Evolutionary conservation across 306 rosid genomes (phyloP).

Genomic region (Cucurbita maxima): DNA sequence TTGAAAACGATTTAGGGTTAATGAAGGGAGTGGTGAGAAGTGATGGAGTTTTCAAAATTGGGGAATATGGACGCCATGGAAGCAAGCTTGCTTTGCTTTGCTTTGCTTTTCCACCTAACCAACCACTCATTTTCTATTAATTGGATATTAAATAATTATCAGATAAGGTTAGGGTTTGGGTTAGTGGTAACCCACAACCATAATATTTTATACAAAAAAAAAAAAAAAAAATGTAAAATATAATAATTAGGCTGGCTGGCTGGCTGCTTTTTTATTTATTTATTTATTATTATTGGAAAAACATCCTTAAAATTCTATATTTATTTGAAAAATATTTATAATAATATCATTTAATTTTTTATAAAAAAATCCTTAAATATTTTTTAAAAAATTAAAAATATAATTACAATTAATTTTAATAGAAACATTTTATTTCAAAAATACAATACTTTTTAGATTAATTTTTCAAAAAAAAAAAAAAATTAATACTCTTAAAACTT

Average conservation of each 20-base stretch:
- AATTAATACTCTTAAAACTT: too few species aligned
- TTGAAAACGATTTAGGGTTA: background rate
- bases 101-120: background rate
- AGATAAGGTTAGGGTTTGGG: background rate
- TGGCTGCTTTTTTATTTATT: background rate
- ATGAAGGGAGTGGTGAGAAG: background rate
- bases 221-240: background rate
- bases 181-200: background rate
- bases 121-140: conserved; percentile 1
- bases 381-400: too few species aligned
- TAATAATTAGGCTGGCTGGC: too few species aligned
- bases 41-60: background rate
- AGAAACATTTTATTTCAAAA: too few species aligned
- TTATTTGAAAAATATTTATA: too few species aligned
- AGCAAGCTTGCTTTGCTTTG: background rate
- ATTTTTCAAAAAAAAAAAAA: too few species aligned
- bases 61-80: background rate
- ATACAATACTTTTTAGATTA: too few species aligned
- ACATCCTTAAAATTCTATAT: too few species aligned
- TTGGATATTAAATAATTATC: background rate
- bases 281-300: background rate
- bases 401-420: too few species aligned
- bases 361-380: too few species aligned
- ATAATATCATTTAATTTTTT: too few species aligned
- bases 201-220: background rate